Conservation (phyloP, 2,329 filamentous ascomycete species). For the Graphiopsis chlorocephala region DNA sequence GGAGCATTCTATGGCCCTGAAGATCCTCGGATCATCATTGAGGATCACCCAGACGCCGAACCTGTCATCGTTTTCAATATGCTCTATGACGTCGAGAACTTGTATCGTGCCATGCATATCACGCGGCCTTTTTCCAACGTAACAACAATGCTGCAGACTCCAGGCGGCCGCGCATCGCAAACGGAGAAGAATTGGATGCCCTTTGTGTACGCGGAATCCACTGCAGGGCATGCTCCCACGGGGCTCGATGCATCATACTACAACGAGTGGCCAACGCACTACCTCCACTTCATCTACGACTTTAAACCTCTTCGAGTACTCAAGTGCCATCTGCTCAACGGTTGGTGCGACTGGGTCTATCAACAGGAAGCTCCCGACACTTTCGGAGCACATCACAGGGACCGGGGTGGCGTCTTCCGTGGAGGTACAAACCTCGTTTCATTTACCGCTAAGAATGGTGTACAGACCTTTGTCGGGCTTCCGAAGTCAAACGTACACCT, state of each 20-base stretch:
- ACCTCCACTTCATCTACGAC: slow-evolving; percentile 1
- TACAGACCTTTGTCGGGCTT: slow-evolving; percentile 15
- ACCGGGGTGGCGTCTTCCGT: background rate
- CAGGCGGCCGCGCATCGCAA: background rate
- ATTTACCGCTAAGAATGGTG: background rate
- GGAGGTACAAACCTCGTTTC: slow-evolving; percentile 1
- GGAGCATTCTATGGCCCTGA: slow-evolving; percentile 25
- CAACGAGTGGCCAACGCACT: background rate
- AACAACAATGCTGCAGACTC: slow-evolving; percentile 23
- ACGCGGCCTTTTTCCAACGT: slow-evolving; percentile 26
- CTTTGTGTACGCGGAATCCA: slow-evolving; percentile 21
- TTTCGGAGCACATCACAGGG: background rate
- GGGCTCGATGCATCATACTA: slow-evolving; percentile 15
- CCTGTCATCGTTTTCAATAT: slow-evolving; percentile 32
- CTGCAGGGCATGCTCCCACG: slow-evolving; percentile 9
- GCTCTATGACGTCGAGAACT: slow-evolving; percentile 20
- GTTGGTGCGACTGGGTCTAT: background rate
- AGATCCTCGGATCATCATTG: slow-evolving; percentile 28
- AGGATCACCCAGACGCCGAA: slow-evolving; percentile 28
- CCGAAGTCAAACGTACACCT: slow-evolving; percentile 5
- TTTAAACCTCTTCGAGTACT: background rate
- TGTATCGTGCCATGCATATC: slow-evolving; percentile 26
- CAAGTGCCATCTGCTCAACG: slow-evolving; percentile 3
- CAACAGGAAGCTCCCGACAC: background rate
- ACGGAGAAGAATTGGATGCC: slow-evolving; percentile 30